A percentile compares a stretch with the other conserved stretches of the same genome.
phyloP scores from a whole-genome alignment of 78 protist genomes.

The Planoprotostelium fungivorum region DNA sequence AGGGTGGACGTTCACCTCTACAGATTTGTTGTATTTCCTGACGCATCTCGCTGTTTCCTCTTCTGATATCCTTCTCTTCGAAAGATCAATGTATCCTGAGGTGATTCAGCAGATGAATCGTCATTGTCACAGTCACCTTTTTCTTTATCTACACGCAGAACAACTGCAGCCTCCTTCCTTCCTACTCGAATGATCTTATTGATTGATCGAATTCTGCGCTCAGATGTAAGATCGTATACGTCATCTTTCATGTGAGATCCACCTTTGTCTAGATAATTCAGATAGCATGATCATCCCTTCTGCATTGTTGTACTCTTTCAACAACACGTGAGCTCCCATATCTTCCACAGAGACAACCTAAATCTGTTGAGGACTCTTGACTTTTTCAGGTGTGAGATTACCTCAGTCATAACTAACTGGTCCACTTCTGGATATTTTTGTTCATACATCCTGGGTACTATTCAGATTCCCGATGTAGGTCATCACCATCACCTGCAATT shows the following conservation, averaged over 20 bases:
- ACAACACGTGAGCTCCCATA: conserved; percentile 92
- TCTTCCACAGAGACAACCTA: conserved; percentile 62
- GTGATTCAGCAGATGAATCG: background rate
- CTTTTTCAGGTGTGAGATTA: conserved; percentile 22
- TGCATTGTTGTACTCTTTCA: conserved; percentile 73
- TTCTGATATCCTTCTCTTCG: conserved; percentile 89
- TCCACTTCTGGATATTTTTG: conserved; percentile 88
- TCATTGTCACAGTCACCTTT: conserved; percentile 65
- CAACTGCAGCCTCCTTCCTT: conserved; percentile 86
- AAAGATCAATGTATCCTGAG: conserved; percentile 93
- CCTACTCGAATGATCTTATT: conserved; percentile 90
- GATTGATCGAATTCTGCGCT: conserved; percentile 93
- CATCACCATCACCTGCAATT: no score
- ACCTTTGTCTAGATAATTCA: conserved; percentile 83
- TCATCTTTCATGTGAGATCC: background rate
- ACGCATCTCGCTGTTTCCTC: conserved; percentile 85
- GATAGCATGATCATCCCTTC: conserved; percentile 95
- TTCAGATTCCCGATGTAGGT: no score
- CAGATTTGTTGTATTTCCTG: conserved; percentile 84
- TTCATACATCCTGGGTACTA: conserved; percentile 91
- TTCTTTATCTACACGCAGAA: conserved; percentile 96
- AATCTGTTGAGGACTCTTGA: background rate
- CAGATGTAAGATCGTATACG: background rate
- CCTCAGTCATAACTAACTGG: conserved; percentile 86
- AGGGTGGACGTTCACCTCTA: conserved; percentile 54